phyloP scores from a whole-genome alignment of 768 basidiomycete species.

The Psilocybe cubensis region DNA sequence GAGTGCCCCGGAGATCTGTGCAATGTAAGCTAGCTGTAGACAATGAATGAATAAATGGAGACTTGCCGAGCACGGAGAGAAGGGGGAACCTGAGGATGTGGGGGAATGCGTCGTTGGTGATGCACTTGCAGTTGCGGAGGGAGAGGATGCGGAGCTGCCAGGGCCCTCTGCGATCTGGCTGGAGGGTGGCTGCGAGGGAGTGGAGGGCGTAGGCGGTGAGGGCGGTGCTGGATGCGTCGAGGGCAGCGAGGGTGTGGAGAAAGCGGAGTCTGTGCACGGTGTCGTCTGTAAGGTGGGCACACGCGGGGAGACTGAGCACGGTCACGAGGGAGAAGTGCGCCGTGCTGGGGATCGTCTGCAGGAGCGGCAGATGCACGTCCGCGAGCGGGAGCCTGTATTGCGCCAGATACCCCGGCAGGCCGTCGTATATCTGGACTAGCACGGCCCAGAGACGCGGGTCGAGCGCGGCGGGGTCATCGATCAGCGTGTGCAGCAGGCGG shows the following conservation, averaged over 20 bases:
- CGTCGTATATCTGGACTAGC: slow-evolving; percentile 60
- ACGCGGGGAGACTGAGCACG: slow-evolving; percentile 60
- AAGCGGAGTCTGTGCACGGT: slow-evolving; percentile 51
- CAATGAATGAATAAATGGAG: neutral
- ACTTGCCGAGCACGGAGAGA: slow-evolving; percentile 64
- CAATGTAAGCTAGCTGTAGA: slow-evolving; percentile 11
- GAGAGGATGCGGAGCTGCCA: slow-evolving; percentile 63
- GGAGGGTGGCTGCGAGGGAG: slow-evolving; percentile 53
- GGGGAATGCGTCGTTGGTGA: slow-evolving; percentile 47
- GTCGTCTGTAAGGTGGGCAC: slow-evolving; percentile 60
- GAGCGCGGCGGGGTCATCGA: slow-evolving; percentile 26
- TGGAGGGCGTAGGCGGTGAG: slow-evolving; percentile 58
- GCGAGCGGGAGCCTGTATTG: slow-evolving; percentile 53
- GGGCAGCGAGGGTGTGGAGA: slow-evolving; percentile 58
- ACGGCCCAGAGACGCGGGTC: slow-evolving; percentile 68
- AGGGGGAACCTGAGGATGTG: slow-evolving; percentile 54
- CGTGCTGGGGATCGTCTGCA: slow-evolving; percentile 60
- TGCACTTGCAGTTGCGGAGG: slow-evolving; percentile 53
- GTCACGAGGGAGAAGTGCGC: slow-evolving; percentile 66
- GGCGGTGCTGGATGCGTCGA: slow-evolving; percentile 63
- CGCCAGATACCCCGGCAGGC: slow-evolving; percentile 48
- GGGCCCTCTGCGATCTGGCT: slow-evolving; percentile 46
- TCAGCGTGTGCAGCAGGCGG: slow-evolving; percentile 40
- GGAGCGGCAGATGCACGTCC: slow-evolving; percentile 54
- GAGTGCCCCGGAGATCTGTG: slow-evolving; percentile 54